Evolutionary conservation across 2,329 filamentous ascomycete genomes (phyloP), one percentile per base, ranked within the genome.

Genomic region (Cordyceps javanica): DNA sequence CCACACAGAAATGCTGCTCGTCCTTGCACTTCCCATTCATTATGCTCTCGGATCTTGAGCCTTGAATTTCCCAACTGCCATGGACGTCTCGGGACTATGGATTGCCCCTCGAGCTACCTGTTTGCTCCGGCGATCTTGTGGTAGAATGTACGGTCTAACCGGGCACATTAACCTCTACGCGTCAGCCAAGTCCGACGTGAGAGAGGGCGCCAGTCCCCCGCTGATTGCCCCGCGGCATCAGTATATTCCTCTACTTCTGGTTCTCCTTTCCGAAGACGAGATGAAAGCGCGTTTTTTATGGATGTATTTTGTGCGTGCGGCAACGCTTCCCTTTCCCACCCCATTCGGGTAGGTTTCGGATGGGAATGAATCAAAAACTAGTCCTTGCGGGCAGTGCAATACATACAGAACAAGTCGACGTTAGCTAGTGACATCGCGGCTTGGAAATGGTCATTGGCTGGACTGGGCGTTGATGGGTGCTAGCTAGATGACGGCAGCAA

Each of bases 321-420:
- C 69, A 75, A 77, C 73, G 85, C 88, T 87, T 85, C 86, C 83
- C 82, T 73, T 70, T 69, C 66, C 69, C 66, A 16, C 67, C 69
- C 69, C 65, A 56, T 65, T 55, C 6, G 16, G 46, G 61, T 64
- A 36, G 66, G 67, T 34, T 19, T 62, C 64, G 69, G n/a, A 67
- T 67, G 84, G 84, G 85, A 88, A 86, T 89, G 87, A 92, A 88
- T 78, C 88, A 96, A 96, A 97, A 91, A 94, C 90, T 77, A 85
- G 87, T 96, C 90, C 87, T 79, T 72, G 88, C 89, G 86, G 89
- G 87, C 83, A 87, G 82, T 90, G 90, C 88, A 81, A 77, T 70
- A 82, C 89, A 86, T 69, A 91, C 87, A 80, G 89, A 92, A 85
- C 87, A 82, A 84, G 75, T 60, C 45, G 23, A 41, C 26, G 32